Base-by-base conservation (phyloP, 2,329 filamentous ascomycete species). In the Apiospora sp. region DNA sequence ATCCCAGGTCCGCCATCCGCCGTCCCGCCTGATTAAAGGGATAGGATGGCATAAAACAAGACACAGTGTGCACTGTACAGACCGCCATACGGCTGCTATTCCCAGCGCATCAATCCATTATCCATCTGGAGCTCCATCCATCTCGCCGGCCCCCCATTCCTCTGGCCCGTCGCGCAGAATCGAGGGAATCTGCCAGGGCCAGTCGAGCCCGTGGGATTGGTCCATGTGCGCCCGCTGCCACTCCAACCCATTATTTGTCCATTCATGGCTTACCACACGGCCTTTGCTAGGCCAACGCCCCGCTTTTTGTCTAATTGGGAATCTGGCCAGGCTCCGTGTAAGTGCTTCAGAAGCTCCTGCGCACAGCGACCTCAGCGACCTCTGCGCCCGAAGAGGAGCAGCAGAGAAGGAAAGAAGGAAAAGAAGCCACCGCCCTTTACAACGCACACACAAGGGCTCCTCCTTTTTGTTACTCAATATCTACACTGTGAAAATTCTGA, bases 241-340 rank as follows among this genome's bases (percentile, higher is more conserved):
- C 58, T 64, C 34, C 10, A 41, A 41, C 34, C 58, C 58, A 64
- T 37, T 41, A 22, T 64, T 41, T 14, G 34, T 22, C 54, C 58
- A 64, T 37, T 16, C 58, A 64, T 37, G 58, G 30, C 51, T 7
- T n/a, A 51, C 49, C 49, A 51, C 58, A 64, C 58, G 58, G 58
- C 58, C 58, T 64, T 64, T 64, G 58, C 58, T 64, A 64, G 58
- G 58, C 58, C 58, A 64, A 64, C 58, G 58, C 58, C 58, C 58
- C 58, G 58, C 34, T 64, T 64, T 64, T 64, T n/a, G 19, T 64
- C 34, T 64, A 30, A 64, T 64, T 64, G 58, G 58, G 34, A 64
- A 64, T 64, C 34, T 41, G 58, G 54, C 34, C 58, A 12, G 30
- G 58, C 58, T 64, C 58, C 30, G 58, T 64, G 58, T 64, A 64